Evolutionary conservation across 306 rosid genomes (phyloP).

Genomic region (Nissolia schottii): DNA sequence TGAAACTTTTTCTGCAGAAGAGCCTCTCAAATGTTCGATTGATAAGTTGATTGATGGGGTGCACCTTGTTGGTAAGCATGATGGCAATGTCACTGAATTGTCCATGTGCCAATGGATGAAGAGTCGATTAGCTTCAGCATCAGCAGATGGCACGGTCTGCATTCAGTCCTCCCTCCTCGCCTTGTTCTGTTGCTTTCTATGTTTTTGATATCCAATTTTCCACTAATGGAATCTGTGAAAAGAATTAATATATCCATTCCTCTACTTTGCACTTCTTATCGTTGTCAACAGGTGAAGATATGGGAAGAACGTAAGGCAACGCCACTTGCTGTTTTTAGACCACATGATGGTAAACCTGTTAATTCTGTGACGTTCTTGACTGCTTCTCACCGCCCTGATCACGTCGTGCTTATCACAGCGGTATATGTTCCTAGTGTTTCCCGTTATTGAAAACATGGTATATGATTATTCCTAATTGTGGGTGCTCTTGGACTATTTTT

Average conservation of each 20-base stretch:
- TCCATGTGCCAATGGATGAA: slow-evolving; percentile 87
- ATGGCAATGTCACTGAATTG: slow-evolving; percentile 59
- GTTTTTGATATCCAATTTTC: slow-evolving; percentile 19
- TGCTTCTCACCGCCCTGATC: slow-evolving; percentile 71
- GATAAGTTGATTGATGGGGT: slow-evolving; percentile 67
- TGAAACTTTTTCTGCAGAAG: slow-evolving; percentile 46
- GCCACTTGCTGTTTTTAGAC: slow-evolving; percentile 60
- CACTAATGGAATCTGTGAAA: background rate
- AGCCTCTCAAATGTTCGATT: slow-evolving; percentile 56
- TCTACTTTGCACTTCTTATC: slow-evolving; percentile 3
- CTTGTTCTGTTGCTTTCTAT: slow-evolving; percentile 5
- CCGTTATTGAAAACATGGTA: slow-evolving; percentile 12
- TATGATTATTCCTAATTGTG: slow-evolving; percentile 10
- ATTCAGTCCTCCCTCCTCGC: slow-evolving; percentile 13
- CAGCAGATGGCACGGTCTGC: slow-evolving; percentile 67
- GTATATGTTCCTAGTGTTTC: slow-evolving; percentile 36
- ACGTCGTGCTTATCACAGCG: slow-evolving; percentile 68
- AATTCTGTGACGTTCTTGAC: slow-evolving; percentile 69
- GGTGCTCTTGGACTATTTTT: slow-evolving; percentile 9
- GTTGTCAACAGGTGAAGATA: slow-evolving; percentile 58
- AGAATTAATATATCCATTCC: background rate
- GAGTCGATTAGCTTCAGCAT: slow-evolving; percentile 73
- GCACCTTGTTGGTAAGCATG: slow-evolving; percentile 59
- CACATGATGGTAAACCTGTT: slow-evolving; percentile 66
- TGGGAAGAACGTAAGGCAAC: slow-evolving; percentile 67